A percentile compares a stretch with the other conserved stretches of the same genome.
phyloP scores from a whole-genome alignment of 2,329 filamentous ascomycete species.

The Teratosphaeria zuluensis region DNA sequence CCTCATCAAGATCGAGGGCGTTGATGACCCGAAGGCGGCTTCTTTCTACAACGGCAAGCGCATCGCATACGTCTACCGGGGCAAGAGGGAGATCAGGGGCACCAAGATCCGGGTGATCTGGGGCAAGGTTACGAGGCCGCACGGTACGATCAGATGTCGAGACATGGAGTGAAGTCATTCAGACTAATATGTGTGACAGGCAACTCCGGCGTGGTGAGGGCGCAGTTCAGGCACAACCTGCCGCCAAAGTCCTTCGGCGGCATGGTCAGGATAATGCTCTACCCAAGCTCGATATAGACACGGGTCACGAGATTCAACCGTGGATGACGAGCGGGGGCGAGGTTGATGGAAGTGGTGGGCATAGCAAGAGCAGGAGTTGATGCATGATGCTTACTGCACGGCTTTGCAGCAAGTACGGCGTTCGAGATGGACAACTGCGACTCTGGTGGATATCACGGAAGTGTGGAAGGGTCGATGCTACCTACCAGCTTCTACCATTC shows the following conservation, averaged over 20 bases:
- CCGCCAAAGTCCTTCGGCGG: conserved; percentile 91
- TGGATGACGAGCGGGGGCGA: background rate
- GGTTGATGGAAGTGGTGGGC: background rate
- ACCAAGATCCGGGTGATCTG: conserved; percentile 98
- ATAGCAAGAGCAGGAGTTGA: background rate
- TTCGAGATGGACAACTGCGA: background rate
- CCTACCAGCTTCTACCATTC: background rate
- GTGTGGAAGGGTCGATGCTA: background rate
- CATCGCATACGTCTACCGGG: conserved; percentile 97
- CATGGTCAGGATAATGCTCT: conserved; percentile 31
- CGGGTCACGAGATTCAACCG: background rate
- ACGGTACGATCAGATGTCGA: conserved; percentile 52
- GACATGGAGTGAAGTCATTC: background rate
- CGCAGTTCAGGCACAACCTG: conserved; percentile 93
- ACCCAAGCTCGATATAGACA: conserved; percentile 30
- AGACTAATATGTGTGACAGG: conserved; percentile 41
- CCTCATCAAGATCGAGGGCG: conserved; percentile 98
- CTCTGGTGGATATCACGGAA: background rate
- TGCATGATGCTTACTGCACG: background rate
- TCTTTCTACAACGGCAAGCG: conserved; percentile 99
- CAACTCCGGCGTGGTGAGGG: conserved; percentile 96
- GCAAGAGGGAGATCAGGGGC: conserved; percentile 85
- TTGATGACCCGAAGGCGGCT: conserved; percentile 80
- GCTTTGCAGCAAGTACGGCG: background rate
- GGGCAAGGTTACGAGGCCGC: conserved; percentile 94